Evolutionary conservation across 1,284 basidiomycete species (phyloP), one percentile per base, ranked within the genome.

Genomic region (Vanrija sp.): DNA sequence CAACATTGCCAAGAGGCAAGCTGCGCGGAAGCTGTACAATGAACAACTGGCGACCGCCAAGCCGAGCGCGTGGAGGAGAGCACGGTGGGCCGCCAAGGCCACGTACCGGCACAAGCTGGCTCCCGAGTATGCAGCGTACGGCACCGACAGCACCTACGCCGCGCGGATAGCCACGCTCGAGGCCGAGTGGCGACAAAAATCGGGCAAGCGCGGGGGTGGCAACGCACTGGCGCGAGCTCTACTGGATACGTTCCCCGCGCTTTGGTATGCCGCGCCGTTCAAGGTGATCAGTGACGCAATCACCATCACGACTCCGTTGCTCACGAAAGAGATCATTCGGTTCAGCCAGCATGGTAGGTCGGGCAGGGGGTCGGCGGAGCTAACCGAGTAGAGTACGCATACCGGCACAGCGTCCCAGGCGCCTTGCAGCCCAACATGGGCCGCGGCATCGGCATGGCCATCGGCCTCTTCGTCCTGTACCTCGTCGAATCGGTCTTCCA

Each of bases 381-480:
- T 29, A 12, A 29, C 28, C 8, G 3, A 7, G 28, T 12, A 29
- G 34, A 34, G 34, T 34, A 34, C 34, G 34, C 34, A 14, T 34
- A 34, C 14, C 34, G 39, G 2, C 21, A 8, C 54, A 6, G 23
- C 14, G 2, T 19, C 26, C 5, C 63, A 58, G 7, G 53, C 45
- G 23, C 51, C 58, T 6, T 38, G 5, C 34, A 34, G 10, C 34
- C 34, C 34, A 34, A 34, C 34, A 34, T 63, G 3, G 58, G 54
- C 18, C 54, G 59, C 29, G 58, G 57, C n/a, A 39, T 60, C 21
- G 56, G 61, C 14, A 38, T 61, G 7, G 63, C 58, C 2, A 25
- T 56, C 3, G 56, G 21, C 1, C 50, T 65, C 10, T 65, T 62
- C 42, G 52, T 25, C 6, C 53, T 63, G 61, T 47, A 58, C 34